phyloP scores from a whole-genome alignment of 1,284 basidiomycete genomes.

The Rhodotorula sp. region DNA sequence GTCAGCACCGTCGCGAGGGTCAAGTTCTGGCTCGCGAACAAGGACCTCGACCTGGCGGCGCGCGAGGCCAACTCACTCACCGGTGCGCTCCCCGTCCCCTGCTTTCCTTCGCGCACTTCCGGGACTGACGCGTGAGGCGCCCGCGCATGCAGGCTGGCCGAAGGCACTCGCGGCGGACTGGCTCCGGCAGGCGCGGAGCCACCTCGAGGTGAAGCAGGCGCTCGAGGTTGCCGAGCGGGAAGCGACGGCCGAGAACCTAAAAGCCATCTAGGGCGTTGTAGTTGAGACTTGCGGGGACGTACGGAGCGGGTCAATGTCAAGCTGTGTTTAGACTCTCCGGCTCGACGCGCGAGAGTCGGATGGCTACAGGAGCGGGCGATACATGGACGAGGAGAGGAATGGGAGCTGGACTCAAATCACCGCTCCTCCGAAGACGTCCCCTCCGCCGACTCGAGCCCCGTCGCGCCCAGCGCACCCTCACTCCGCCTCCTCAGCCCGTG shows the following conservation, averaged over 20 bases:
- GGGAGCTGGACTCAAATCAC: no score
- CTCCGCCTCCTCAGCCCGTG: no score
- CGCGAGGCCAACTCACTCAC: slow-evolving; percentile 88
- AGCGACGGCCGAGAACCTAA: slow-evolving; percentile 38
- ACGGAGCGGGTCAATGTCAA: not conserved
- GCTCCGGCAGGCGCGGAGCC: slow-evolving; percentile 82
- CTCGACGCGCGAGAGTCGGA: not conserved
- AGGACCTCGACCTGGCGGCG: slow-evolving; percentile 87
- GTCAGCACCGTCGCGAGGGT: slow-evolving; percentile 82
- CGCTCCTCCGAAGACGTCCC: no score
- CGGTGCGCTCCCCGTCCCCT: slow-evolving; percentile 49
- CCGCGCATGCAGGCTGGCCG: slow-evolving; percentile 62
- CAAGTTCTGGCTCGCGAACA: slow-evolving; percentile 86
- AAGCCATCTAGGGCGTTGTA: slow-evolving; percentile 25
- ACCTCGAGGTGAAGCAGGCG: slow-evolving; percentile 91
- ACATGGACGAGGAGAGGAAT: not conserved
- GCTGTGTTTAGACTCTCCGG: not conserved
- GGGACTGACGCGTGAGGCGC: slow-evolving; percentile 3
- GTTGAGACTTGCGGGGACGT: not conserved
- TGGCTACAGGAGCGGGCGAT: not conserved
- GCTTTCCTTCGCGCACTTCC: not conserved
- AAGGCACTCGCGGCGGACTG: slow-evolving; percentile 83
- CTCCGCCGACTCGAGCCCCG: no score
- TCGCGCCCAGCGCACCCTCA: not conserved
- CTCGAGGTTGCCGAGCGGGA: slow-evolving; percentile 62